Percentiles rank a stretch among this genome's conserved stretches.
These are phyloP conservation scores for Microdochium bolleyi DNA, from an alignment of 2,329 filamentous ascomycete species.

Conservation along the genomic window DNA sequence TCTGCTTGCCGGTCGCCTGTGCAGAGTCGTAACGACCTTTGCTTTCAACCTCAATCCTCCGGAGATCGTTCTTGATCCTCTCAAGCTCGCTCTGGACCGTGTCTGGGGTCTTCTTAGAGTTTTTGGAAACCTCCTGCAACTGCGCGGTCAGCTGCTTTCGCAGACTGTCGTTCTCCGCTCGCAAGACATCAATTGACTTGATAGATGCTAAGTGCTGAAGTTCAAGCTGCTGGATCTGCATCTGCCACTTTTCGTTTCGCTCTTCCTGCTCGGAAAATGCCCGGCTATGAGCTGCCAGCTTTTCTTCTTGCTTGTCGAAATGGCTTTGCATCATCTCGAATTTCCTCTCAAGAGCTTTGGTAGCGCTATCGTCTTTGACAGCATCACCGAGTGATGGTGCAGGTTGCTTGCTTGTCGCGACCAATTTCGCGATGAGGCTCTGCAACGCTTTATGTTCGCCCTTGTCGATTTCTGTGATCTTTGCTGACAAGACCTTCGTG, in stretches of 20 bases:
- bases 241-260: background rate
- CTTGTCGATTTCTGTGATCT: background rate
- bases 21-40: background rate
- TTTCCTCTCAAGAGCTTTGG: background rate
- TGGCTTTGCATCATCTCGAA: background rate
- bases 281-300: background rate
- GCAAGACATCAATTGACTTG: background rate
- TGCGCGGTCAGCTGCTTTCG: background rate
- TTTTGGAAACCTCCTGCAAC: background rate
- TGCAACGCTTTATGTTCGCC: background rate
- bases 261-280: background rate
- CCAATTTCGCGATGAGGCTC: background rate
- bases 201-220: background rate
- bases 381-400: background rate
- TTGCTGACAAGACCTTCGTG: background rate
- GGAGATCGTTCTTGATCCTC: background rate
- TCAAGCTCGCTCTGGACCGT: background rate
- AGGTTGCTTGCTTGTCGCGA: background rate
- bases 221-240: background rate
- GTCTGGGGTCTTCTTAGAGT: background rate
- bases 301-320: background rate
- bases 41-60: conserved; percentile 1
- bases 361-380: background rate
- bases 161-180: background rate
- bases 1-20: background rate